Conservation (phyloP, 1,284 basidiomycete genomes). For the Clitocybe nebularis region DNA sequence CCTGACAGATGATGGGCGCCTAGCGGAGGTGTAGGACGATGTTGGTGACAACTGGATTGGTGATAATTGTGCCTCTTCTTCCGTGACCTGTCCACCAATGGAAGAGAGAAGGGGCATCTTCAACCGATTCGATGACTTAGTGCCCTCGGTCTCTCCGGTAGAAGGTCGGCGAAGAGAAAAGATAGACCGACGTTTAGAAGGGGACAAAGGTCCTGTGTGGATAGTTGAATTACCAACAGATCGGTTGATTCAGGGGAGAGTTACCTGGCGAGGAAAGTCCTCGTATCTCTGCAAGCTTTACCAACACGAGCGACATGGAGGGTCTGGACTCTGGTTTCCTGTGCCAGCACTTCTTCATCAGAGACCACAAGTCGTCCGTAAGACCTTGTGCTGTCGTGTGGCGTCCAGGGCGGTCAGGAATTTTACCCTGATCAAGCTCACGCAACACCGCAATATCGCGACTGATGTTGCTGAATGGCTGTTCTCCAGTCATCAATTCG, state of each 20-base stretch:
- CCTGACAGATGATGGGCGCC: background rate
- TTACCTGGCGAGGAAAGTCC: constrained; percentile 7
- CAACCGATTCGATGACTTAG: constrained; percentile 4
- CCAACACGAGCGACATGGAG: constrained; percentile 29
- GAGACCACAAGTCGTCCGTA: constrained; percentile 28
- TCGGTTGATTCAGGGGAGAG: too few relatives aligned
- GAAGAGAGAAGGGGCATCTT: background rate
- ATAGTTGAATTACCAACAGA: too few relatives aligned
- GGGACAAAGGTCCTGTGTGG: constrained; percentile 2
- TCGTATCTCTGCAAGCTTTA: constrained; percentile 20
- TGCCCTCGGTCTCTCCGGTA: constrained; percentile 6
- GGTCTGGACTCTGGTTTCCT: constrained; percentile 33
- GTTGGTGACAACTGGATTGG: too few relatives aligned
- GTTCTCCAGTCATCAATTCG: constrained; percentile 37
- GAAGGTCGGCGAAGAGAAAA: constrained; percentile 12
- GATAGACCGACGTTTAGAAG: constrained; percentile 10
- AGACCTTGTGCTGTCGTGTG: constrained; percentile 24
- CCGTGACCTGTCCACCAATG: background rate
- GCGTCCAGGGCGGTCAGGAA: constrained; percentile 30
- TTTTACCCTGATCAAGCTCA: constrained; percentile 26
- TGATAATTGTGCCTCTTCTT: constrained; percentile 6
- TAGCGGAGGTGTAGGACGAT: background rate
- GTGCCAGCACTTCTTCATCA: constrained; percentile 38
- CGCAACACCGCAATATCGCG: constrained; percentile 28
- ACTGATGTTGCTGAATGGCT: constrained; percentile 28